phyloP scores from a whole-genome alignment of 805 yeast genomes.

The Yamadazyma ubonensis region DNA sequence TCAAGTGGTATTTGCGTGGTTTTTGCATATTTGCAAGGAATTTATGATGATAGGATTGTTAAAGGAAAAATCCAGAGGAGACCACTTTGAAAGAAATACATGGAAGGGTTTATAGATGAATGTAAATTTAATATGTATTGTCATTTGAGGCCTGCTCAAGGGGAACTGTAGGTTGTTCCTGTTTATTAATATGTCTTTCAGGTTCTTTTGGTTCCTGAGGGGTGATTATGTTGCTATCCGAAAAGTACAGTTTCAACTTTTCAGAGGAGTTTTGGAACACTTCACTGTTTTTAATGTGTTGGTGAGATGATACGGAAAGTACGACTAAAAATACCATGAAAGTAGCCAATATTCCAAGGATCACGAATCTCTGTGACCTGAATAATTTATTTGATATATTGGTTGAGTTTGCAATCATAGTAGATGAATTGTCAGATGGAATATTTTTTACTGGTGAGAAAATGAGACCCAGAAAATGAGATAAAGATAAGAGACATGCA shows the following conservation, averaged over 20 bases:
- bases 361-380: constrained; percentile 31
- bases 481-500: background rate
- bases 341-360: constrained; percentile 21
- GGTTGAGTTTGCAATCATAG: constrained; percentile 24
- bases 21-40: constrained; percentile 71
- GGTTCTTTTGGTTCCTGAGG: too few relatives aligned
- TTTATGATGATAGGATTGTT: constrained; percentile 67
- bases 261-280: constrained; percentile 14
- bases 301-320: constrained; percentile 29
- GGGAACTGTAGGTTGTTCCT: too few relatives aligned
- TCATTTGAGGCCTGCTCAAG: too few relatives aligned
- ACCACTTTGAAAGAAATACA: constrained; percentile 63
- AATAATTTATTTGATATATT: constrained; percentile 29
- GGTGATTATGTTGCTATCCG: too few relatives aligned
- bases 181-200: too few relatives aligned
- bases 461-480: background rate
- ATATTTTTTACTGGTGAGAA: too few relatives aligned
- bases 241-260: constrained; percentile 4
- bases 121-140: background rate
- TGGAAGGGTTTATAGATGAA: constrained; percentile 59
- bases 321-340: constrained; percentile 26
- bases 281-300: constrained; percentile 19
- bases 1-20: constrained; percentile 63
- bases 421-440: background rate
- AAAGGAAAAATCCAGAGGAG: constrained; percentile 61